Conservation (phyloP, 371 early-diverging fungal genomes). For the Mucor piriformis region DNA sequence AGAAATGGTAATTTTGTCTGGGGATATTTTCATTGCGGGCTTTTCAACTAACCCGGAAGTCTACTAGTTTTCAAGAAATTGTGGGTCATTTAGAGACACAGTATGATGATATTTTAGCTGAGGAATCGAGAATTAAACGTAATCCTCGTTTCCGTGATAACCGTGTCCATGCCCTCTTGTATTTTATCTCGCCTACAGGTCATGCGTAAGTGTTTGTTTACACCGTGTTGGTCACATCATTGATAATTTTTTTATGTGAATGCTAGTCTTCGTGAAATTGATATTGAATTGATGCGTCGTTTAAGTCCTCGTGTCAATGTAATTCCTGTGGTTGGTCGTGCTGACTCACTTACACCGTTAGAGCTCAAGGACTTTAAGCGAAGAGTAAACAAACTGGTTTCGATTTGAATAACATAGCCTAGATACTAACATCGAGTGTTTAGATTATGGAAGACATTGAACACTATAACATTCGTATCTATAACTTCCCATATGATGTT, state of each 20-base stretch:
- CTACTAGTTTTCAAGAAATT: conserved; percentile 75
- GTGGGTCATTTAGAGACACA: conserved; percentile 93
- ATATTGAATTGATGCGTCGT: conserved; percentile 96
- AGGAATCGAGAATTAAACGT: conserved; percentile 93
- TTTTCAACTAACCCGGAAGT: not conserved
- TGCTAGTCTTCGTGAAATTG: conserved; percentile 95
- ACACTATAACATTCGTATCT: conserved; percentile 90
- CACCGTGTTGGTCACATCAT: not conserved
- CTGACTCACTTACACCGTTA: conserved; percentile 75
- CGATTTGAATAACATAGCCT: too few species aligned
- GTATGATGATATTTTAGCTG: conserved; percentile 94
- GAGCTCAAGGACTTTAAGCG: conserved; percentile 83
- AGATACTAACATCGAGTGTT: too few species aligned
- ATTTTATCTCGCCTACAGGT: conserved; percentile 97
- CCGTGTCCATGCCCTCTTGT: conserved; percentile 96
- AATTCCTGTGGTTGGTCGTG: conserved; percentile 88
- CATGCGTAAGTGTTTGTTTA: conserved; percentile 68
- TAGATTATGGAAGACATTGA: conserved; percentile 92
- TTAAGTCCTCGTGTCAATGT: conserved; percentile 93
- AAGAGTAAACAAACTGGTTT: conserved; percentile 51
- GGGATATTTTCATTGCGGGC: not conserved
- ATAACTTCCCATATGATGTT: conserved; percentile 79
- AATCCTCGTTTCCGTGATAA: conserved; percentile 97
- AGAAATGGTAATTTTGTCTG: conserved; percentile 57
- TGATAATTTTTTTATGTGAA: too few species aligned